These are phyloP conservation scores for Sugiyamaella americana DNA, from an alignment of 805 yeast species.

Conservation along the genomic window DNA sequence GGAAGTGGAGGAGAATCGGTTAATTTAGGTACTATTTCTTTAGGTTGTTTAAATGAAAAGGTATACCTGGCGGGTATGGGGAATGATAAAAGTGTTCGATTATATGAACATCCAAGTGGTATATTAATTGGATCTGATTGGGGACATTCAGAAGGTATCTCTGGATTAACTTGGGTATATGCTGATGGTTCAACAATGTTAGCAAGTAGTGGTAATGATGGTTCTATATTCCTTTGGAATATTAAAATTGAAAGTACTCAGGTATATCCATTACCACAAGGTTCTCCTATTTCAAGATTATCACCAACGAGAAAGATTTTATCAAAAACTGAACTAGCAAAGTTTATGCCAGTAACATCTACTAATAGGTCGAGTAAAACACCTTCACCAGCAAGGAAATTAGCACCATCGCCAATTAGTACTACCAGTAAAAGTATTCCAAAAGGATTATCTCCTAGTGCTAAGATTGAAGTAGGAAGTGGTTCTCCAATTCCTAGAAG, in stretches of 20 bases:
- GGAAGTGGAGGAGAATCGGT: slow-evolving; percentile 11
- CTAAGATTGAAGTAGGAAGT: too few relatives aligned
- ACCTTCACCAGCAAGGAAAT: background rate
- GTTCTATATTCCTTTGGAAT: slow-evolving; percentile 25
- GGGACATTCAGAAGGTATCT: slow-evolving; percentile 54
- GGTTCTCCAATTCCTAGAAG: background rate
- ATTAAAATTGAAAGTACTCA: background rate
- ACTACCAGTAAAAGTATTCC: background rate
- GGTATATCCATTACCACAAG: background rate
- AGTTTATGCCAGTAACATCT: slow-evolving; percentile 7
- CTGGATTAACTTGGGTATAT: slow-evolving; percentile 34
- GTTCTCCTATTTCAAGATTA: background rate
- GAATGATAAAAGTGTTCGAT: slow-evolving; percentile 52
- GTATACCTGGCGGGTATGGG: slow-evolving; percentile 30
- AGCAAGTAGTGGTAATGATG: slow-evolving; percentile 25
- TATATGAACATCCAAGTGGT: slow-evolving; percentile 43
- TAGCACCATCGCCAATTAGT: background rate
- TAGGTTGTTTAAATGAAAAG: slow-evolving; percentile 3
- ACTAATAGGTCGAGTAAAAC: background rate
- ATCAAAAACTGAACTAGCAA: slow-evolving; percentile 20
- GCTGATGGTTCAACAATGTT: slow-evolving; percentile 6
- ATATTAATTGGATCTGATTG: slow-evolving; percentile 45
- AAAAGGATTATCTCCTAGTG: too few relatives aligned
- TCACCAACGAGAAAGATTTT: slow-evolving; percentile 21
- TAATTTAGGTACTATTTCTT: slow-evolving; percentile 13